Conservation (phyloP, 2,329 filamentous ascomycete genomes). For the Lasiodiplodia sp. region DNA sequence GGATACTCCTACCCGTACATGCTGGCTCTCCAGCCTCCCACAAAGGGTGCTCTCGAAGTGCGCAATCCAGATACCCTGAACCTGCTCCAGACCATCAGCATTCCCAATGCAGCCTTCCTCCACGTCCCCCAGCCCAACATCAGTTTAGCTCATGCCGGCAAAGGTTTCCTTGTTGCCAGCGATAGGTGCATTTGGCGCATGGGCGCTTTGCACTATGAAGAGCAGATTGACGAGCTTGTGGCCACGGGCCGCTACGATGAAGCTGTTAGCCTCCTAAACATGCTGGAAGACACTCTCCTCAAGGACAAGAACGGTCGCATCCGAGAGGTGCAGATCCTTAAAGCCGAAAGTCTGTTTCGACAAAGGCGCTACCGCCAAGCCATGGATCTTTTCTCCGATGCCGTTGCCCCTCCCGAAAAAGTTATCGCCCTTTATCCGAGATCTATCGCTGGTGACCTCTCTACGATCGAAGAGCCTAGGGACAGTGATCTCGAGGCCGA, state of each 20-base stretch:
- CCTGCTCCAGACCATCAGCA: slow-evolving; percentile 82
- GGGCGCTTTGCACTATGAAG: slow-evolving; percentile 89
- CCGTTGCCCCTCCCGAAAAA: slow-evolving; percentile 86
- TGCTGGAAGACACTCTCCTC: slow-evolving; percentile 92
- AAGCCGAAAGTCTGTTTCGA: slow-evolving; percentile 84
- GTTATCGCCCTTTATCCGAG: slow-evolving; percentile 86
- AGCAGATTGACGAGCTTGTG: slow-evolving; percentile 84
- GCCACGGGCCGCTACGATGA: slow-evolving; percentile 81
- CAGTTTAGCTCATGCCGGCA: slow-evolving; percentile 93
- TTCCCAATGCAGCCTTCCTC: slow-evolving; percentile 82
- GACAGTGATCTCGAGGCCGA: slow-evolving; percentile 46
- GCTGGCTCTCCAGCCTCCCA: slow-evolving; percentile 80
- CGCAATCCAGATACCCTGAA: slow-evolving; percentile 91
- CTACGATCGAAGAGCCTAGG: slow-evolving; percentile 64
- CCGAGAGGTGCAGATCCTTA: slow-evolving; percentile 87
- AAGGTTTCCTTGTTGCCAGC: slow-evolving; percentile 92
- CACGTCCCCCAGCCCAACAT: slow-evolving; percentile 93
- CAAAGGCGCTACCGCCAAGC: slow-evolving; percentile 83
- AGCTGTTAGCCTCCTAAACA: slow-evolving; percentile 84
- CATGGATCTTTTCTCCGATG: slow-evolving; percentile 89
- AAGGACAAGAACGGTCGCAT: slow-evolving; percentile 81
- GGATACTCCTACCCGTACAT: slow-evolving; percentile 98
- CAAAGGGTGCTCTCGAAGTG: slow-evolving; percentile 86
- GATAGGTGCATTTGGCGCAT: slow-evolving; percentile 95
- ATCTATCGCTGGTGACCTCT: slow-evolving; percentile 82